phyloP scores from a whole-genome alignment of 73 alveolate species.

The Tetrahymena thermophila region DNA sequence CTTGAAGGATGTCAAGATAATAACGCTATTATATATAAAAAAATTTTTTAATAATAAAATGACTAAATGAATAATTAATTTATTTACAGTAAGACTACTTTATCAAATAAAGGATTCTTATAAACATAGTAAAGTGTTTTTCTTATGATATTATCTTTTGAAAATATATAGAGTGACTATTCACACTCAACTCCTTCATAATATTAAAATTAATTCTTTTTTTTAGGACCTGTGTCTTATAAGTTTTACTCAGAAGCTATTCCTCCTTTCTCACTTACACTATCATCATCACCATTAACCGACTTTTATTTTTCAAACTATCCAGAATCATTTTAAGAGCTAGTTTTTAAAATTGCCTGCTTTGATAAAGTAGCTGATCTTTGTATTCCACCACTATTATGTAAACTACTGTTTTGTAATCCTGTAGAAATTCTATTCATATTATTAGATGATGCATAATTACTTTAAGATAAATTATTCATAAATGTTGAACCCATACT shows the following conservation, averaged over 20 bases:
- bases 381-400: not conserved
- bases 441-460: not conserved
- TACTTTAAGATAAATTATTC: not conserved
- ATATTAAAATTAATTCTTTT: not conserved
- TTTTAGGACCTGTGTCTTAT: not conserved
- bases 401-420: not conserved
- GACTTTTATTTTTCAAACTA: not conserved
- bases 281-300: not conserved
- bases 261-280: not conserved
- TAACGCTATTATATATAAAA: conserved; percentile 60
- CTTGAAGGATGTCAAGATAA: conserved; percentile 71
- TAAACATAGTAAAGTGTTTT: conserved; percentile 6
- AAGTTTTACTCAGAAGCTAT: not conserved
- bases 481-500: not conserved
- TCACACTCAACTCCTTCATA: conserved; percentile 19
- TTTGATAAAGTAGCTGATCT: not conserved
- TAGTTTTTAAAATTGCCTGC: not conserved
- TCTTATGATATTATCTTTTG: not conserved
- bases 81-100: conserved; percentile 68
- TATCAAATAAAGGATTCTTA: conserved; percentile 41
- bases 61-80: not conserved
- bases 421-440: not conserved
- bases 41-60: conserved; percentile 60
- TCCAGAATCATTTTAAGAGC: not conserved
- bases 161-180: conserved; percentile 7